A percentile compares a stretch with the other conserved stretches of the same genome.
Evolutionary conservation across 495 filamentous ascomycete species (phyloP).

Genomic region (Lineolata rhizophorae): DNA sequence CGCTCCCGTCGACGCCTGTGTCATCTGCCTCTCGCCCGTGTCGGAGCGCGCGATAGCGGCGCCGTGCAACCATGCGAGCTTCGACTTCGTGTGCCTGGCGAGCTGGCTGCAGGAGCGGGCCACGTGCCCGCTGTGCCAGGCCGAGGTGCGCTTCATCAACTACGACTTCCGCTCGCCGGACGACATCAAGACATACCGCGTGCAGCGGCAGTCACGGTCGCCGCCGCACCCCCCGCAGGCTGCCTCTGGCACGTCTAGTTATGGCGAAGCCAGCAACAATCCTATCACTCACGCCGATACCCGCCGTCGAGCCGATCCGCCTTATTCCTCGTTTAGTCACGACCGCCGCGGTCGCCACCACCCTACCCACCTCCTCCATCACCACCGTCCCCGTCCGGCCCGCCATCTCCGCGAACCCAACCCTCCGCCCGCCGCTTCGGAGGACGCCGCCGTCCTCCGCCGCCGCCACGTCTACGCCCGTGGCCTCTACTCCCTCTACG

Average conservation of each 20-base stretch:
- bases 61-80: slow-evolving; percentile 60
- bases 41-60: slow-evolving; percentile 45
- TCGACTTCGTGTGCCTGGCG: slow-evolving; percentile 66
- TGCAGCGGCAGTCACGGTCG: too few relatives aligned
- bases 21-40: slow-evolving; percentile 56
- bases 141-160: slow-evolving; percentile 40
- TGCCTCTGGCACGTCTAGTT: too few relatives aligned
- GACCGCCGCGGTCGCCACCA: too few relatives aligned
- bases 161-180: slow-evolving; percentile 32
- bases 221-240: too few relatives aligned
- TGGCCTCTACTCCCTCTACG: slow-evolving; percentile 57
- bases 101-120: slow-evolving; percentile 61
- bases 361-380: slow-evolving; percentile 16
- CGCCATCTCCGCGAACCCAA: too few relatives aligned
- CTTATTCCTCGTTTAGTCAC: too few relatives aligned
- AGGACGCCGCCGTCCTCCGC: slow-evolving; percentile 36
- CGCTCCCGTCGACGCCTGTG: slow-evolving; percentile 21
- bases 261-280: too few relatives aligned
- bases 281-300: too few relatives aligned
- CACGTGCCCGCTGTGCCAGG: slow-evolving; percentile 51
- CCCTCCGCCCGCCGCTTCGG: slow-evolving; percentile 7
- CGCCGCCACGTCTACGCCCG: slow-evolving; percentile 59
- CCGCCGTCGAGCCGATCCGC: too few relatives aligned
- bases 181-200: slow-evolving; percentile 31
- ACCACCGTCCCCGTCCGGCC: slow-evolving; percentile 5